Base-by-base conservation (phyloP, 1,139 yeast genomes). In the Tardiomyces blankii region DNA sequence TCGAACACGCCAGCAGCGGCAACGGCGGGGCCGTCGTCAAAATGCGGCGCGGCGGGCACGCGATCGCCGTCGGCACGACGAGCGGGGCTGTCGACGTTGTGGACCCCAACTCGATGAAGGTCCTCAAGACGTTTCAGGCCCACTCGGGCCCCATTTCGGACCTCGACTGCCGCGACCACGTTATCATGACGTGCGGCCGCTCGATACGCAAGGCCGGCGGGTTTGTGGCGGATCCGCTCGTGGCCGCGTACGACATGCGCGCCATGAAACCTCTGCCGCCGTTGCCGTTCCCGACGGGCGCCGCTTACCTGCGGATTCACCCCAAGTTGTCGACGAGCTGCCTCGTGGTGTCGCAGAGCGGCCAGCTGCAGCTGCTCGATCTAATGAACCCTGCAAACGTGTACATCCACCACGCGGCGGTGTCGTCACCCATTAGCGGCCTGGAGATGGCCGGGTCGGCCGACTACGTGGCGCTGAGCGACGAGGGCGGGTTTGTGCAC, bases 201-300 rank as follows among this genome's bases (percentile, higher is more conserved):
- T 80, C 94, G 0, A 64, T 75, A 19, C 73, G 93, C 38, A 72
- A 73, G 44, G 70, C 71, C 23, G 73, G 69, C 21, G 35, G 35
- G 16, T 65, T 66, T 44, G 64, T 71, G n/a, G 70, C 78, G 2
- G 98, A 91, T 59, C 91, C 95, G 0, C 72, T 89, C 54, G 91
- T 91, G 23, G 82, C 82, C 53, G 79, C 87, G 18, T 88, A 78
- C 62, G 98, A 91, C 61, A 64, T 87, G 33, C 73, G 95, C 50
- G 77, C 80, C 53, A 72, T 86, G 77, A 74, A 78, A 48, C 75
- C 91, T 2, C 64, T 83, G 46, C 72, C 95, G 0, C 96, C 97
- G 2, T 70, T 89, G 3, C 80, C 96, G 1, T 88, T 88, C 61
- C 86, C 95, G 0, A 82, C 88, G 0, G 97, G 97, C 3, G 96